Conservation (phyloP, 2,329 filamentous ascomycete species). For the Botryotinia calthae region DNA sequence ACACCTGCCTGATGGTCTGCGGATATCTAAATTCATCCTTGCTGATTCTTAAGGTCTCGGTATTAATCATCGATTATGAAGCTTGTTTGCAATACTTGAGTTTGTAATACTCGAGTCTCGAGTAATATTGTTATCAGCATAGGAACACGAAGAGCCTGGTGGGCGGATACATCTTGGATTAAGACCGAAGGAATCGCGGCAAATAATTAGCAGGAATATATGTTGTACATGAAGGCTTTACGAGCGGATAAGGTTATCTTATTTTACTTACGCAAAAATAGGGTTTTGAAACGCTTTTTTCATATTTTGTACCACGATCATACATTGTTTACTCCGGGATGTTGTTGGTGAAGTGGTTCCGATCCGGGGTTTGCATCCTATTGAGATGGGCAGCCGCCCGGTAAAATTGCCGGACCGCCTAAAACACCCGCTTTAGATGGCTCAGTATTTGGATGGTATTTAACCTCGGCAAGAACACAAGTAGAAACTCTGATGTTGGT, state of each 20-base stretch:
- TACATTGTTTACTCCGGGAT: not conserved
- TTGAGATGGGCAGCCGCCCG: slow-evolving; percentile 3
- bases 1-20: not conserved
- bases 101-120: not conserved
- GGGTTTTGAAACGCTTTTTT: not conserved
- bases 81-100: not conserved
- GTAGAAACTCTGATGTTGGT: not conserved
- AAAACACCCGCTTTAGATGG: not conserved
- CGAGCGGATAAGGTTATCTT: not conserved
- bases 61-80: not conserved
- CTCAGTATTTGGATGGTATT: not conserved
- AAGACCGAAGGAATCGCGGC: not conserved
- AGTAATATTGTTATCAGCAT: not conserved
- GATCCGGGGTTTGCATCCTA: not conserved
- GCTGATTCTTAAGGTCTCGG: no score
- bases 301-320: not conserved
- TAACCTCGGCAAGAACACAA: not conserved
- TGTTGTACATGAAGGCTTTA: not conserved
- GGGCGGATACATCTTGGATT: not conserved
- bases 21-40: not conserved
- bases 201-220: not conserved
- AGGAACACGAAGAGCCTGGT: no score
- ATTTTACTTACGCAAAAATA: not conserved
- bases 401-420: not conserved
- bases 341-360: slow-evolving; percentile 10